Evolutionary conservation across 164 flowering plant genomes (phyloP).

Genomic region (Dillenia suffruticosa): DNA sequence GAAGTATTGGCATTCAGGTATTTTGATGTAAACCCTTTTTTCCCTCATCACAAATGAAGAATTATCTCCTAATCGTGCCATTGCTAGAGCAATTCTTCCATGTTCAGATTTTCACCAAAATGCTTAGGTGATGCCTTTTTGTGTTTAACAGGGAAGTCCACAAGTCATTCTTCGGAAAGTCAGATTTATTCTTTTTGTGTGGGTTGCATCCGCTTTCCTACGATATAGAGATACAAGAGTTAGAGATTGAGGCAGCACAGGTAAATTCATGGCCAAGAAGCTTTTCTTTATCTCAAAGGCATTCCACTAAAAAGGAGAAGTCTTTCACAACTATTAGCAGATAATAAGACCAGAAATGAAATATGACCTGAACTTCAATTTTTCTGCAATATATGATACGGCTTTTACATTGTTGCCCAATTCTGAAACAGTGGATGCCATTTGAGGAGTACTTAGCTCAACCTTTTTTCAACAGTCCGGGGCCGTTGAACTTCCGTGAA

Average conservation of each 20-base stretch:
- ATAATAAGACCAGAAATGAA: too few relatives aligned
- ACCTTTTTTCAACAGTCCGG: constrained; percentile 34
- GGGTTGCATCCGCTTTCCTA: constrained; percentile 21
- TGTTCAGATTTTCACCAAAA: too few relatives aligned
- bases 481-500: constrained; percentile 26
- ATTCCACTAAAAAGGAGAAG: too few relatives aligned
- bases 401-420: too few relatives aligned
- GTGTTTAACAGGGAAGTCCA: constrained; percentile 19
- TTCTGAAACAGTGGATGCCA: constrained; percentile 70
- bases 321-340: too few relatives aligned
- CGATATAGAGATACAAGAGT: constrained; percentile 18
- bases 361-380: too few relatives aligned
- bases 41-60: too few relatives aligned
- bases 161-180: constrained; percentile 23
- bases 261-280: constrained; percentile 3
- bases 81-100: too few relatives aligned
- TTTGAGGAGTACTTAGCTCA: constrained; percentile 56
- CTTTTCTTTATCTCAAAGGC: too few relatives aligned
- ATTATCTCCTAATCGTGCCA: too few relatives aligned
- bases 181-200: constrained; percentile 26
- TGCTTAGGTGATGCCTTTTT: neutral
- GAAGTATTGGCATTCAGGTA: constrained; percentile 24
- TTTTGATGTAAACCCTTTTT: too few relatives aligned
- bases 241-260: constrained; percentile 31
- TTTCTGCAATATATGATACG: too few relatives aligned